Evolutionary conservation across 2,329 filamentous ascomycete species (phyloP), one percentile per base, ranked within the genome.

Genomic region (Clonostachys rosea): DNA sequence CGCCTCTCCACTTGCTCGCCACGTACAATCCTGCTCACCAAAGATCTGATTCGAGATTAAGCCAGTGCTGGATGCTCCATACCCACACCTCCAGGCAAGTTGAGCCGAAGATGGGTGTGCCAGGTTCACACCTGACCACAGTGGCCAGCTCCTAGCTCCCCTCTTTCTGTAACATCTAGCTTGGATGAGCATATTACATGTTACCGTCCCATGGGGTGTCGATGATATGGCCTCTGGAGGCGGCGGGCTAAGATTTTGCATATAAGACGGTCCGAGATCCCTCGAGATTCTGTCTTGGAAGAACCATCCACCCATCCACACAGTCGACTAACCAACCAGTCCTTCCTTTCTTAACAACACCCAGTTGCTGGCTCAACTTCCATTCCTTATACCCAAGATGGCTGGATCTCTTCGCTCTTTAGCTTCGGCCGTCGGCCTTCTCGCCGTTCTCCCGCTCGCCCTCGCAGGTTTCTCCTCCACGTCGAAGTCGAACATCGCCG

Each of bases 401-500:
- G 36, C 9, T 30, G 24, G 24, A 30, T 39, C 36, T 39, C 36
- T 39, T 39, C 34, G 11, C 30, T n/a, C 40, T 20, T n/a, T 47
- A 4, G 6, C 50, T 7, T 49, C 52, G 9, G 39, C 48, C 24
- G 55, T 54, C 46, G 50, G 54, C 51, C 33, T 54, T 34, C 50
- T 63, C 16, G 53, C 54, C 44, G 42, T 52, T 16, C 49, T 62
- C 16, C 63, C 68, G 6, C 49, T 57, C 3, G 63, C 54, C 16
- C 52, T 64, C 34, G 72, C 70, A 17, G 71, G 67, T 12, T 76
- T 80, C 54, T 64, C 73, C 50, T 50, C 75, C 5, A 58, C 56
- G n/a, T 70, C 73, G 2, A 55, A 59, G 3, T 69, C 61, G 44
- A 87, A 86, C 55, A 59, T 87, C 46, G 82, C 77, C 24, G 70